Base-by-base conservation (phyloP, 768 basidiomycete genomes). In the Lactarius quietus region DNA sequence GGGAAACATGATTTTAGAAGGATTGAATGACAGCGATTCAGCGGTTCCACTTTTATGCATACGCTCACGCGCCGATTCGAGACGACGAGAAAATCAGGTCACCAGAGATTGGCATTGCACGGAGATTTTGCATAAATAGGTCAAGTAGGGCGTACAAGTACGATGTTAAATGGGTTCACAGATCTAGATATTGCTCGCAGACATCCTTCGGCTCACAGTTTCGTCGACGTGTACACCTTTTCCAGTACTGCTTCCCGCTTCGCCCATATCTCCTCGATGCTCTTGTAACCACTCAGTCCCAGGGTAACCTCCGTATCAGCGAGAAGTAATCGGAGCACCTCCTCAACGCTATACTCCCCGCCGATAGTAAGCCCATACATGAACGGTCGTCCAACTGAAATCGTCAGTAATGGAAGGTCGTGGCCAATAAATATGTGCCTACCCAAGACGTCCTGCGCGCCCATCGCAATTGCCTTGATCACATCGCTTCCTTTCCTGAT, bases 401-500 rank as follows among this genome's bases (percentile, higher is more conserved):
- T 4, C 33, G 8, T 33, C 48, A 59, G 26, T 23, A 15, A 26
- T 26, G 18, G 8, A 20, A 7, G 7, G 15, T 29, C 62, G 18
- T 38, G 3, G 29, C 8, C 1, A 7, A 20, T 38, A n/a, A 20
- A 17, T 7, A n/a, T 15, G 38, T 17, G 81, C 90, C 70, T 69
- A 92, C 86, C 79, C 23, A 94, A 74, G 18, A 95, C 86, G 10
- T 80, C 92, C 69, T 95, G 88, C 8, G 94, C 93, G 51, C 94
- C 93, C 0, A 95, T 79, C 1, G 92, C 92, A 35, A 95, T 76
- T 0, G 94, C 93, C 74, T 92, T 91, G 75, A 93, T 80, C 54
- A 94, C 84, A 67, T 96, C 94, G 52, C 85, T 84, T 14, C 91
- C 93, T 0, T 87, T 90, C 51, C 93, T 84, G 64, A 95, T 87